phyloP scores from a whole-genome alignment of 345 rosid genomes.

The Odontarrhena argentea region DNA sequence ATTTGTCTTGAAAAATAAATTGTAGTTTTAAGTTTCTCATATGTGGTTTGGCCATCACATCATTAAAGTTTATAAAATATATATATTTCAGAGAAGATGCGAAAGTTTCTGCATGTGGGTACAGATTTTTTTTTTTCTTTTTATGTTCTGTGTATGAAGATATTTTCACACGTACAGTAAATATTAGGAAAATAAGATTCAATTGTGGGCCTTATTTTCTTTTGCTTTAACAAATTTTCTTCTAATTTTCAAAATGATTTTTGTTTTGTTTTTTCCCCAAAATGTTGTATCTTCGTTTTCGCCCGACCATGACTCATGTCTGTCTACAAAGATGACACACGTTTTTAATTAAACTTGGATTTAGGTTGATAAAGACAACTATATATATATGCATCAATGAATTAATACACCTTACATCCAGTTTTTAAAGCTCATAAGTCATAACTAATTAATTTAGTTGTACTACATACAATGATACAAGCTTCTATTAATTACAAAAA shows the following conservation, averaged over 20 bases:
- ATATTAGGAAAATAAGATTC: background rate
- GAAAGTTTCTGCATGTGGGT: background rate
- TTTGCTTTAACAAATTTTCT: background rate
- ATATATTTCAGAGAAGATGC: background rate
- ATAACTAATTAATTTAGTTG: background rate
- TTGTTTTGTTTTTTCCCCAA: slow-evolving; percentile 1
- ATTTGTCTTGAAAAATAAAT: too few species aligned
- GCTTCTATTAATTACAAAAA: too few species aligned
- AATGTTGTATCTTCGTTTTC: slow-evolving; percentile 21
- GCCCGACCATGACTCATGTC: slow-evolving; percentile 30
- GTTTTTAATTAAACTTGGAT: slow-evolving; percentile 19
- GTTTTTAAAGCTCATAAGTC: background rate
- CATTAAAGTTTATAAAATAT: background rate
- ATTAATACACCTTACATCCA: background rate
- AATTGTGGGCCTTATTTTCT: slow-evolving; percentile 4
- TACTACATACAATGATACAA: background rate
- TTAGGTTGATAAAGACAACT: slow-evolving; percentile 16
- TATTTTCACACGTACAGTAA: slow-evolving; percentile 24
- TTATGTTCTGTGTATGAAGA: background rate
- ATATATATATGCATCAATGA: background rate
- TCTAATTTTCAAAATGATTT: background rate
- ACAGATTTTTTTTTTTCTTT: background rate
- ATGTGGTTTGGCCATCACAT: slow-evolving; percentile 11
- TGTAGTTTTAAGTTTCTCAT: background rate
- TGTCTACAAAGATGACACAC: slow-evolving; percentile 24